Evolutionary conservation across 306 rosid species (phyloP).

Genomic region (Medicago lupulina): DNA sequence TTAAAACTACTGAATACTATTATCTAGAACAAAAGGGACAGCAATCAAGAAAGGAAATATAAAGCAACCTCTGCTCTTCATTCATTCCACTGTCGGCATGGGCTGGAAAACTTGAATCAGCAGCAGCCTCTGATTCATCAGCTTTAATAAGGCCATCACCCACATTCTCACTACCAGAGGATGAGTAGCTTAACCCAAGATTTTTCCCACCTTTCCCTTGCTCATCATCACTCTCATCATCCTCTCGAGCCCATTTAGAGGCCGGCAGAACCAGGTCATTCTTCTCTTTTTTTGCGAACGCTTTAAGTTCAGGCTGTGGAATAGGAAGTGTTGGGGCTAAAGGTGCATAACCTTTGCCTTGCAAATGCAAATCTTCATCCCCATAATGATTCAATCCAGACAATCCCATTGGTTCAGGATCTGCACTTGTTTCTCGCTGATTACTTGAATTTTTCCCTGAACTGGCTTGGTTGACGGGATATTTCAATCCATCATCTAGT

Average conservation of each 20-base stretch:
- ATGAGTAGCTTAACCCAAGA: slow-evolving; percentile 87
- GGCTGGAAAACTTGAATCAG: slow-evolving; percentile 61
- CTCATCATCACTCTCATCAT: slow-evolving; percentile 93
- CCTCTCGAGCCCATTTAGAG: slow-evolving; percentile 99
- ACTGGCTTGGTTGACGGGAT: slow-evolving; percentile 66
- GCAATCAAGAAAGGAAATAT: slow-evolving; percentile 31
- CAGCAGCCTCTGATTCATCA: slow-evolving; percentile 76
- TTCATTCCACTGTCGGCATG: slow-evolving; percentile 83
- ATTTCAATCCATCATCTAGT: slow-evolving; percentile 85
- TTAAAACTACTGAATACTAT: neutral
- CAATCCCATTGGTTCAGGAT: slow-evolving; percentile 64
- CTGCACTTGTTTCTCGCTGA: slow-evolving; percentile 64
- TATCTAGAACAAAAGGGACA: slow-evolving; percentile 32
- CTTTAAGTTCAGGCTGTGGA: slow-evolving; percentile 80
- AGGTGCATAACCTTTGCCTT: slow-evolving; percentile 63
- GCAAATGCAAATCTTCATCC: slow-evolving; percentile 59
- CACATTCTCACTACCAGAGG: slow-evolving; percentile 96
- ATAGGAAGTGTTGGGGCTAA: slow-evolving; percentile 64
- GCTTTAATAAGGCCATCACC: slow-evolving; percentile 69
- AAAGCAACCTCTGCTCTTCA: slow-evolving; percentile 86
- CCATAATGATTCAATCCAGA: slow-evolving; percentile 76
- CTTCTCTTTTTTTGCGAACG: slow-evolving; percentile 75
- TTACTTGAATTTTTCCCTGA: slow-evolving; percentile 70
- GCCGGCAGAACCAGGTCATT: slow-evolving; percentile 82
- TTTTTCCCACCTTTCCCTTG: slow-evolving; percentile 68